Percentiles rank a stretch among this genome's conserved stretches.
These are phyloP conservation scores for Adansonia rubrostipa DNA, from an alignment of 441 rosid genomes.

Conservation along the genomic window DNA sequence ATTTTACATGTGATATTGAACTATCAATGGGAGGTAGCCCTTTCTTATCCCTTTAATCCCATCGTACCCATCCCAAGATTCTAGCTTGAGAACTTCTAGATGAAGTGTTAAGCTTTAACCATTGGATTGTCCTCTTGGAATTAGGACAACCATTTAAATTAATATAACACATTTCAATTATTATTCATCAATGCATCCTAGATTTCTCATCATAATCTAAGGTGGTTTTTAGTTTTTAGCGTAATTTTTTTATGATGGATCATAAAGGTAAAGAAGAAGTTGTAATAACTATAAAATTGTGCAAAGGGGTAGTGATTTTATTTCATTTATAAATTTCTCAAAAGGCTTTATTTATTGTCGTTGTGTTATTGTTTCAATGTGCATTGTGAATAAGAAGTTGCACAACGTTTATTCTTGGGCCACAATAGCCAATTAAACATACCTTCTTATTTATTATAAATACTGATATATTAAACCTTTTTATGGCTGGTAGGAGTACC, in stretches of 20 bases:
- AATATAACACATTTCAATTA: neutral
- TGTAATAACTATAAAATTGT: neutral
- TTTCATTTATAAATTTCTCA: neutral
- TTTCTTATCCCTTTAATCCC: neutral
- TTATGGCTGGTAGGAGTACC: neutral
- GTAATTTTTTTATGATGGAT: neutral
- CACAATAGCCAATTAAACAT: neutral
- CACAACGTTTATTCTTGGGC: neutral
- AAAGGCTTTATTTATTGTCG: neutral
- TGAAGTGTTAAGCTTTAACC: neutral
- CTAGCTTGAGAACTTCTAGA: neutral
- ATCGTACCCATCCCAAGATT: neutral
- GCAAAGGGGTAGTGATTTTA: neutral
- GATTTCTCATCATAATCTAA: neutral
- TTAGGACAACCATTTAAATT: neutral
- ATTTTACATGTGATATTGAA: neutral
- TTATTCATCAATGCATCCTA: neutral
- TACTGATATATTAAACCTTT: neutral
- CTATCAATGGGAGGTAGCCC: neutral
- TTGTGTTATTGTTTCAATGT: neutral
- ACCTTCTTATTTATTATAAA: neutral
- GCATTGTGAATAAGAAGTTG: neutral
- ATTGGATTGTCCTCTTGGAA: neutral
- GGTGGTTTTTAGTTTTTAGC: neutral
- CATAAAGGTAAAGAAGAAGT: neutral